These are phyloP conservation scores for Podochytrium sp. DNA, from an alignment of 192 early-diverging fungal species.

Conservation along the genomic window DNA sequence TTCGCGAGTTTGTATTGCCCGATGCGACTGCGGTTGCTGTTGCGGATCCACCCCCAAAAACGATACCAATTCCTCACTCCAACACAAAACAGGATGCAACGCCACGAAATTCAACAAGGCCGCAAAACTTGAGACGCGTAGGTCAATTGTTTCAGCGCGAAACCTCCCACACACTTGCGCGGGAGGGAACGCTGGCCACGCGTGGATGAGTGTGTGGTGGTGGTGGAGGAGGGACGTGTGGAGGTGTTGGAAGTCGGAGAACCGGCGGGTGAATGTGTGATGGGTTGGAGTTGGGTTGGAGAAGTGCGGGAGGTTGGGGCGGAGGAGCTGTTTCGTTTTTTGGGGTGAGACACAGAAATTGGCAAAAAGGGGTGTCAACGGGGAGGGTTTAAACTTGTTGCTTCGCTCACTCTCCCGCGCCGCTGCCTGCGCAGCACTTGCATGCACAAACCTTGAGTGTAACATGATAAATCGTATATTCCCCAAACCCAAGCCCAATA, in stretches of 20 bases:
- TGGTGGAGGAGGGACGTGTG: not conserved
- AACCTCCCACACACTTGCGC: not conserved
- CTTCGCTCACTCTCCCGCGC: no score
- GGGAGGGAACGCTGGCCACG: conserved; percentile 24
- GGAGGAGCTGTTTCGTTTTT: conserved; percentile 2
- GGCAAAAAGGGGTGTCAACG: no score
- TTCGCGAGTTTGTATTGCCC: not conserved
- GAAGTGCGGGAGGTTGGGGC: conserved; percentile 1
- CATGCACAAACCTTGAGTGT: not conserved
- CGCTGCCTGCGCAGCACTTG: no score
- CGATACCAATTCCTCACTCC: no score
- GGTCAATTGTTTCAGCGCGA: not conserved
- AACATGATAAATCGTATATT: not conserved
- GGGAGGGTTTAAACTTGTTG: no score
- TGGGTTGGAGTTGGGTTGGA: not conserved
- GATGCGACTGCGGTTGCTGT: not conserved
- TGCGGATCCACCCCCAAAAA: conserved; percentile 24
- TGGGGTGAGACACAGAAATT: no score
- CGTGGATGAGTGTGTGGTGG: not conserved
- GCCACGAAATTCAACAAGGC: conserved; percentile 28
- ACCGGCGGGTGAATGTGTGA: conserved; percentile 4
- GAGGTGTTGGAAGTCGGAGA: not conserved
- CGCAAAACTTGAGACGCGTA: conserved; percentile 22
- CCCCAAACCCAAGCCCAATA: not conserved
- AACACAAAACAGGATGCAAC: conserved; percentile 27